Evolutionary conservation across 768 basidiomycete genomes (phyloP), one percentile per base, ranked within the genome.

Genomic region (Hericium coralloides): DNA sequence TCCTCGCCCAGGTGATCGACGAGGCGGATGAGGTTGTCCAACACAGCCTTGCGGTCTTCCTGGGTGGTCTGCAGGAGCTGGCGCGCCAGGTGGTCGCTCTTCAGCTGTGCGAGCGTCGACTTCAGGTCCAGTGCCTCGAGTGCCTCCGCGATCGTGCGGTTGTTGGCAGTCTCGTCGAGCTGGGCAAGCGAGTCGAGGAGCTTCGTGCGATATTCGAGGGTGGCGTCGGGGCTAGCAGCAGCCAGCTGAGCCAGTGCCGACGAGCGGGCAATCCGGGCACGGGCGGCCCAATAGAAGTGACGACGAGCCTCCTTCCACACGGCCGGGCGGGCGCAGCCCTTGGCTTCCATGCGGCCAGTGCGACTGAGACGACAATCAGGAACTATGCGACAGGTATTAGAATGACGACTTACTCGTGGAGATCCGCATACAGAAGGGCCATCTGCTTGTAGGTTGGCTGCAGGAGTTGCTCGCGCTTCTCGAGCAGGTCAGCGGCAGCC

Each of bases 341-440:
- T 98, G 25, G 95, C 95, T 72, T 97, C 92, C 94, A 97, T 95
- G 49, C 95, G 92, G 50, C 94, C 94, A 48, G 83, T 80, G 50
- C 95, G 92, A 72, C 94, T 95, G 66, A 57, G 59, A 18, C 49
- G 39, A 53, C 12, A 25, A 25, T 51, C 36, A 55, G 45, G 55
- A 36, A 6, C 36, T n/a, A 52, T 39, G 22, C 56, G 37, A 45
- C 43, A 55, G 14, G 26, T 12, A 23, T 38, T 12, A 36, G 39
- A 20, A 9, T 8, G 20, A 56, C 14, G 8, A 77, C 91, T 67
- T 70, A 93, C 91, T 97, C 94, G 67, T 95, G 97, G 60, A 97
- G 84, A 72, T 99, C 97, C 36, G 94, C 95, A 66, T 98, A 98
- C 31, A 95, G 78, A 58, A 98, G 71, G 23, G 95, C 94, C 50